phyloP scores from a whole-genome alignment of 176 grass and related monocot genomes.

The Carex kokanica region DNA sequence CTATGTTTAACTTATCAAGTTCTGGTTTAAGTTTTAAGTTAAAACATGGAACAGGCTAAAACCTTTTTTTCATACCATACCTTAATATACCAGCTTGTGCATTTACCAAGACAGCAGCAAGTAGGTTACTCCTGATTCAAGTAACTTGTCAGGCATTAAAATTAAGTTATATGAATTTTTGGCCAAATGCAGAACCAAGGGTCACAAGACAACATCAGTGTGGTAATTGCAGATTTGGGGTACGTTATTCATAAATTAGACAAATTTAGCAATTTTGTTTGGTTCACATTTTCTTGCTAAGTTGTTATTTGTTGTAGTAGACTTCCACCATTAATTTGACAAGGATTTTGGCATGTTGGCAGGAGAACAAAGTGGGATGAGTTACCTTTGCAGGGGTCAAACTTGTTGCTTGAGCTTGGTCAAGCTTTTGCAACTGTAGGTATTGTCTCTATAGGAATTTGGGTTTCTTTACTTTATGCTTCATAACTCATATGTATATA shows the following conservation, averaged over 20 bases:
- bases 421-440: slow-evolving; percentile 81
- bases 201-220: slow-evolving; percentile 91
- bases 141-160: not conserved
- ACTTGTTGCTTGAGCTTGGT: slow-evolving; percentile 71
- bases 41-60: not conserved
- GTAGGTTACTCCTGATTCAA: not conserved
- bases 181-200: slow-evolving; percentile 52
- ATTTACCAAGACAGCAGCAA: not conserved
- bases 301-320: not conserved
- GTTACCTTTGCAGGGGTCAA: slow-evolving; percentile 56
- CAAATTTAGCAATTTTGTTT: not conserved
- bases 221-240: slow-evolving; percentile 92
- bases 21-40: not conserved
- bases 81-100: not conserved
- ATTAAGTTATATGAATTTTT: not conserved
- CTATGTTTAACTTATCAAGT: not conserved
- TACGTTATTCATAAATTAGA: slow-evolving; percentile 32
- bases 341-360: slow-evolving; percentile 4
- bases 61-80: not conserved
- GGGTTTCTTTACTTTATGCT: slow-evolving; percentile 51
- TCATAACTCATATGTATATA: slow-evolving; percentile 11
- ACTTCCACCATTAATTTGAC: slow-evolving; percentile 15
- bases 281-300: not conserved
- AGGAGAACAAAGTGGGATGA: slow-evolving; percentile 94
- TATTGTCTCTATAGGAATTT: slow-evolving; percentile 73